phyloP scores from a whole-genome alignment of 2,329 filamentous ascomycete species.

The Colletotrichum tamarilloi region DNA sequence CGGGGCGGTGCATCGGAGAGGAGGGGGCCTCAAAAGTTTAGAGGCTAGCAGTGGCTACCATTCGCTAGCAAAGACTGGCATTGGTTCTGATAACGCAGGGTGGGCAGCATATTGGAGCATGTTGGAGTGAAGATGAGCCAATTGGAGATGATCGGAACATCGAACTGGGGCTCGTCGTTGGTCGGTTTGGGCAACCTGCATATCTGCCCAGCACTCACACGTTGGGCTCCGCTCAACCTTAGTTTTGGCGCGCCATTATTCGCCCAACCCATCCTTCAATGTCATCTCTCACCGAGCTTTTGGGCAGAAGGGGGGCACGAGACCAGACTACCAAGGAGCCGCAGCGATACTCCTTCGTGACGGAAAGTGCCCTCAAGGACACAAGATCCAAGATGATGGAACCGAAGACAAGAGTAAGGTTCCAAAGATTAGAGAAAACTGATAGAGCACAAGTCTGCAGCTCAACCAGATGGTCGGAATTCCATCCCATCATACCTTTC shows the following conservation, averaged over 20 bases:
- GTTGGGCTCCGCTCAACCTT: conserved; percentile 26
- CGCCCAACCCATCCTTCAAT: conserved; percentile 9
- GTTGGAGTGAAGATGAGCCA: conserved; percentile 15
- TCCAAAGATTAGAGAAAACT: background rate
- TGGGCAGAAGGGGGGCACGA: conserved; percentile 1
- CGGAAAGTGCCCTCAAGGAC: background rate
- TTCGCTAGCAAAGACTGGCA: conserved; percentile 2
- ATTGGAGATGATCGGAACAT: background rate
- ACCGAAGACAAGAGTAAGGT: background rate
- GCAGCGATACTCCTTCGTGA: background rate
- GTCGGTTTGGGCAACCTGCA: conserved; percentile 31
- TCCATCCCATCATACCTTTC: background rate
- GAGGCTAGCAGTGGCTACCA: background rate
- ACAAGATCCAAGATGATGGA: background rate
- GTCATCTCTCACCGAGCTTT: conserved; percentile 12
- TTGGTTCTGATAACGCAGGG: conserved; percentile 22
- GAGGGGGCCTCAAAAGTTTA: conserved; percentile 35
- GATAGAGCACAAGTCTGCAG: background rate
- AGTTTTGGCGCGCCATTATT: conserved; percentile 11
- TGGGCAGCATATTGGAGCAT: conserved; percentile 2
- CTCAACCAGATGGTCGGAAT: background rate
- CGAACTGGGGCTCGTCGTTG: conserved; percentile 12
- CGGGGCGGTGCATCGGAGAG: conserved; percentile 28
- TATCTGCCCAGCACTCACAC: conserved; percentile 35
- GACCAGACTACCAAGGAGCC: conserved; percentile 15